phyloP scores from a whole-genome alignment of 2,329 filamentous ascomycete genomes.

The Aspergillus costaricaensis region DNA sequence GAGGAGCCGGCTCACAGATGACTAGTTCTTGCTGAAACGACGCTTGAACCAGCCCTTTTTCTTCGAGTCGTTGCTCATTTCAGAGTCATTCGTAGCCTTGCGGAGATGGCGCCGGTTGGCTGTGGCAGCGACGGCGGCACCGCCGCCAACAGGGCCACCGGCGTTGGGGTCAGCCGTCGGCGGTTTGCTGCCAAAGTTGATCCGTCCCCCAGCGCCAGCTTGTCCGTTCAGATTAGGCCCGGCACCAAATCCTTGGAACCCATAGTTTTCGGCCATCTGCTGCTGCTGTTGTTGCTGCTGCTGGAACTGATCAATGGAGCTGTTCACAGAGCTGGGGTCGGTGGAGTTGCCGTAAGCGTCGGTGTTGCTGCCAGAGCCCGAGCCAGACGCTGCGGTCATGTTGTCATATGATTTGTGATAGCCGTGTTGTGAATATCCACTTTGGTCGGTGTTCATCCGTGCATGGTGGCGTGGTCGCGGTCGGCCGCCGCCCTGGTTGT shows the following conservation, averaged over 20 bases:
- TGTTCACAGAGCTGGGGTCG: constrained; percentile 91
- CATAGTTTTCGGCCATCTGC: constrained; percentile 62
- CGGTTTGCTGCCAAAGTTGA: constrained; percentile 17
- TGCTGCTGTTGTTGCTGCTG: constrained; percentile 46
- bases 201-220: constrained; percentile 16
- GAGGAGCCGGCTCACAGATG: constrained; percentile 24
- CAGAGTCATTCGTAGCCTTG: constrained; percentile 25
- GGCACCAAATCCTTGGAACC: constrained; percentile 57
- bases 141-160: constrained; percentile 31
- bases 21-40: constrained; percentile 65
- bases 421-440: constrained; percentile 45
- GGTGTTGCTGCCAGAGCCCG: constrained; percentile 68
- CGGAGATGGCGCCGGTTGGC: constrained; percentile 24
- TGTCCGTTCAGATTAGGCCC: constrained; percentile 41
- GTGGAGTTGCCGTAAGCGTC: constrained; percentile 80
- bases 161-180: constrained; percentile 26
- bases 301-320: constrained; percentile 75
- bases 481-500: constrained; percentile 31
- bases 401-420: constrained; percentile 86
- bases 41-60: constrained; percentile 87
- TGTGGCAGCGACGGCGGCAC: constrained; percentile 18
- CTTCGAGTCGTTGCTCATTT: constrained; percentile 59
- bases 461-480: constrained; percentile 36
- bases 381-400: constrained; percentile 67
- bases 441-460: constrained; percentile 40